These are phyloP conservation scores for Calonectria pauciramosa DNA, from an alignment of 2,329 filamentous ascomycete genomes.

Conservation along the genomic window DNA sequence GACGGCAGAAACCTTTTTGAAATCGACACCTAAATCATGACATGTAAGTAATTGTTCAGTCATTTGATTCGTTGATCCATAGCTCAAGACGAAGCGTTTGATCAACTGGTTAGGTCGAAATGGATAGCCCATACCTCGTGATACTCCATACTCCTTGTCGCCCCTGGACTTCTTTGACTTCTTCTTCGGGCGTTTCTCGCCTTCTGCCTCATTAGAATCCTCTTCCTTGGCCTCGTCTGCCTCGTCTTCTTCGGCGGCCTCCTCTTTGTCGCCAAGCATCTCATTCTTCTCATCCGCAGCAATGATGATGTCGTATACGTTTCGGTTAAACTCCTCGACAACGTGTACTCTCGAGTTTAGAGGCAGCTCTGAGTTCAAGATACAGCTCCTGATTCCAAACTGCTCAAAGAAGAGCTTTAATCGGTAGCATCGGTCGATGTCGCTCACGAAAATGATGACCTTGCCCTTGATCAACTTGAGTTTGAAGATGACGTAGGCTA, in stretches of 20 bases:
- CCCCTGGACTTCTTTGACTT: slow-evolving; percentile 67
- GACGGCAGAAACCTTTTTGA: slow-evolving; percentile 93
- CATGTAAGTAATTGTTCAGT: slow-evolving; percentile 32
- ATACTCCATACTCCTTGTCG: slow-evolving; percentile 94
- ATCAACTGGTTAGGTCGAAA: background rate
- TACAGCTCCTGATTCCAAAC: slow-evolving; percentile 93
- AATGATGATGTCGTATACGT: slow-evolving; percentile 97
- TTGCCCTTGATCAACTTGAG: slow-evolving; percentile 95
- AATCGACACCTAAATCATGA: slow-evolving; percentile 76
- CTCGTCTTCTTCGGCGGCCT: slow-evolving; percentile 60
- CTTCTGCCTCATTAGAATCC: slow-evolving; percentile 33
- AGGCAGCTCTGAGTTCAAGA: slow-evolving; percentile 93
- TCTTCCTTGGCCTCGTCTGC: slow-evolving; percentile 55
- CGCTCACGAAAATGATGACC: slow-evolving; percentile 78
- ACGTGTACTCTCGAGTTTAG: slow-evolving; percentile 95
- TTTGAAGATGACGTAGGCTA: slow-evolving; percentile 96
- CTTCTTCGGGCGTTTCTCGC: slow-evolving; percentile 50
- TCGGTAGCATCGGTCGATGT: slow-evolving; percentile 90
- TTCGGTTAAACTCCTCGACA: slow-evolving; percentile 97
- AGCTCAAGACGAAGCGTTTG: background rate
- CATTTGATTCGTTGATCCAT: background rate
- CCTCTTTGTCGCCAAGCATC: slow-evolving; percentile 77
- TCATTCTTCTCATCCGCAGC: slow-evolving; percentile 94
- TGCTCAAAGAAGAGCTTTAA: slow-evolving; percentile 97
- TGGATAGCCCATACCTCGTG: slow-evolving; percentile 70